Evolutionary conservation across 176 grass and related monocot genomes (phyloP), one percentile per base, ranked within the genome.

Genomic region (Carex pumila): DNA sequence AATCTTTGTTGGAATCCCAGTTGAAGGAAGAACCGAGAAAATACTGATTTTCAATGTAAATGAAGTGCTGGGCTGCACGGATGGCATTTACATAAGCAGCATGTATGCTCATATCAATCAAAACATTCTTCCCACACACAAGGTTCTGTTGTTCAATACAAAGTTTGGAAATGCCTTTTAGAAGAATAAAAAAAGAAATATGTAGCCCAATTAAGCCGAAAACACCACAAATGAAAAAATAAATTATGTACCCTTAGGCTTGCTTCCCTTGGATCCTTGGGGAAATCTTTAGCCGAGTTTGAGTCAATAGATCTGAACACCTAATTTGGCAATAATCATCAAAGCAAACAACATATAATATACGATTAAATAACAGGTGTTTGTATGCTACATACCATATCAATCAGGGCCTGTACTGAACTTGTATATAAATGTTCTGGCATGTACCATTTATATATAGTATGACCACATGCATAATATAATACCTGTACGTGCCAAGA

Each of bases 21-120:
- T 88, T 78, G 80, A 90, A 95, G 37, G 93, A 95, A 87, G 93
- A 95, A 47, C 93, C 93, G 63, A 95, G 86, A 81, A 95, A 95
- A 82, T 95, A 95, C 25, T 95, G 93, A 55, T 95, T 95, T 87
- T 95, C 93, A 84, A 95, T 95, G 80, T 95, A 95, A 61, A 95
- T 92, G 79, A 92, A 95, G 80, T 86, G 93, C 66, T 92, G 90
- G 36, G 93, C 89, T 31, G 87, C 84, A 87, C 93, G 84, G 61
- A 95, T 95, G 3, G 93, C 93, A 79, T 90, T 89, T 15, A 95
- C 87, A 81, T 95, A 95, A 69, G 93, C 90, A 39, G 90, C 87
- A 12, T 91, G 93, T 22, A 95, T 75, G 68, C 93, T 95, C 90
- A 88, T 95, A 79, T 95, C 93, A 4, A 95, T 95, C 19, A 95